phyloP scores from a whole-genome alignment of 2,329 filamentous ascomycete species.

The Botrytis aclada region DNA sequence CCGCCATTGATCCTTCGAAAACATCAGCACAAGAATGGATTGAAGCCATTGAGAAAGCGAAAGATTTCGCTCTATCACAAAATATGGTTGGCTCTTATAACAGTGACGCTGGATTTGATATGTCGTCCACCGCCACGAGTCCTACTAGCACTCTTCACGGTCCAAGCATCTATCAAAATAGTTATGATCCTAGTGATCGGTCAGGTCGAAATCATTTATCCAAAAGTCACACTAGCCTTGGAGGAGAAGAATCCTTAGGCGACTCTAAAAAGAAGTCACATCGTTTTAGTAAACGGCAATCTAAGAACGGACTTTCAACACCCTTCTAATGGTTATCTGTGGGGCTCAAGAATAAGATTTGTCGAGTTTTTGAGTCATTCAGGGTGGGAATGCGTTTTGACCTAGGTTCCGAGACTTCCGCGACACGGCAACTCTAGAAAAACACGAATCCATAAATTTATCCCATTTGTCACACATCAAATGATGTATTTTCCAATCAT shows the following conservation, averaged over 20 bases:
- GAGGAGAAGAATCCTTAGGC: conserved; percentile 38
- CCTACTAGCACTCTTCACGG: conserved; percentile 68
- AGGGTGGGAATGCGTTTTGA: background rate
- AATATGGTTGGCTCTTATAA: conserved; percentile 64
- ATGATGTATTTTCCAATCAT: conserved; percentile 18
- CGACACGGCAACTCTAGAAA: background rate
- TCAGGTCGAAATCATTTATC: conserved; percentile 55
- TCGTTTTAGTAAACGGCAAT: conserved; percentile 87
- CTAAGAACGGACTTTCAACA: conserved; percentile 87
- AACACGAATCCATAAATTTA: background rate
- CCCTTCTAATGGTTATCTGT: conserved; percentile 41
- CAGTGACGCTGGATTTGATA: conserved; percentile 64
- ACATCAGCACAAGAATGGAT: conserved; percentile 87
- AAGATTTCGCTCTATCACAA: conserved; percentile 77
- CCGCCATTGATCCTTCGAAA: conserved; percentile 59
- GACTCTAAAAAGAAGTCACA: conserved; percentile 52
- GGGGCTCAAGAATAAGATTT: background rate
- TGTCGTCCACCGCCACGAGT: conserved; percentile 71
- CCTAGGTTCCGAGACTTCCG: background rate
- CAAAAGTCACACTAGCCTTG: conserved; percentile 56
- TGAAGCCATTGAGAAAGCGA: conserved; percentile 80
- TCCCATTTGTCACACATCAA: conserved; percentile 20
- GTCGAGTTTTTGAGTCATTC: background rate
- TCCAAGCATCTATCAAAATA: conserved; percentile 51
- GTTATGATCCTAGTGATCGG: conserved; percentile 51